These are phyloP conservation scores for Kickxella alabastrina DNA, from an alignment of 192 early-diverging fungal genomes.

Conservation along the genomic window DNA sequence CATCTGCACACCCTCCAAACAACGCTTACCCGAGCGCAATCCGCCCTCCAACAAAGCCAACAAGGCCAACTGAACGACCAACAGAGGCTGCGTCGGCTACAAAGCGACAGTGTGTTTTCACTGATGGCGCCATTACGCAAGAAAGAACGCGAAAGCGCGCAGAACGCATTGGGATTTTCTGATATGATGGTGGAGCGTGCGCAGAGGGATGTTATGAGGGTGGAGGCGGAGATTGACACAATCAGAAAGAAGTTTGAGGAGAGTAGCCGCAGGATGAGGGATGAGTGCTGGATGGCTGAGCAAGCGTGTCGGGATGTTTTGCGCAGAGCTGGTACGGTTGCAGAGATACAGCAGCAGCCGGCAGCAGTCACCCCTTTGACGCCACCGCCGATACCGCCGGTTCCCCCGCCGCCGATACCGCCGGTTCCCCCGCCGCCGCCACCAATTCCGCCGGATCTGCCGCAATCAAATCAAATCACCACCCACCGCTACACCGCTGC, in stretches of 20 bases:
- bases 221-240: background rate
- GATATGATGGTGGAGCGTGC: slow-evolving; percentile 2
- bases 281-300: background rate
- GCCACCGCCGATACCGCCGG: background rate
- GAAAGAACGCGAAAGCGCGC: background rate
- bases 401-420: background rate
- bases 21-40: background rate
- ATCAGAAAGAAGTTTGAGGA: background rate
- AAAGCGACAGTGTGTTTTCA: background rate
- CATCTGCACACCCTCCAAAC: background rate
- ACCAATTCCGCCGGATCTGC: too few species aligned
- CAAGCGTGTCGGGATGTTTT: background rate
- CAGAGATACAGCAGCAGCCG: background rate
- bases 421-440: background rate
- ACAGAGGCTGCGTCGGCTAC: background rate
- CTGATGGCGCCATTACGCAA: background rate
- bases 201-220: background rate
- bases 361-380: too few species aligned
- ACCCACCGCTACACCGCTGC: background rate
- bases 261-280: background rate
- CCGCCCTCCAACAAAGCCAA: background rate
- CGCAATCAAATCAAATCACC: too few species aligned
- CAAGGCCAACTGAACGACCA: background rate
- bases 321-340: background rate
- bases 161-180: slow-evolving; percentile 3